phyloP scores from a whole-genome alignment of 1,284 basidiomycete genomes.

The Golubevia sp. region DNA sequence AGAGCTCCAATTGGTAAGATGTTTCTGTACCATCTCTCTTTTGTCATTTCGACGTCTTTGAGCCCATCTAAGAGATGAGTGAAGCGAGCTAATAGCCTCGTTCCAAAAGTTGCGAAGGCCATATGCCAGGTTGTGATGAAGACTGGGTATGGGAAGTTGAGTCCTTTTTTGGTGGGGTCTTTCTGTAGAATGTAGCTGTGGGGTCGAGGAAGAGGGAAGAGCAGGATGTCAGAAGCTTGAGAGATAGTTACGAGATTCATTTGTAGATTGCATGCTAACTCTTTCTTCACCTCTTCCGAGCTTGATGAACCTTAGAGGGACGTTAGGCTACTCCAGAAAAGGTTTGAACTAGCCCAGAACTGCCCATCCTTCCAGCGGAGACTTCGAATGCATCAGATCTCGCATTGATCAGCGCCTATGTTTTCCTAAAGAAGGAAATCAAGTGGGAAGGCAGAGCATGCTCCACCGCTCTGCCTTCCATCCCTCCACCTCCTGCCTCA shows the following conservation, averaged over 20 bases:
- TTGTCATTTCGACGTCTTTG: conserved; percentile 78
- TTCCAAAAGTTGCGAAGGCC: conserved; percentile 77
- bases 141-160: conserved; percentile 62
- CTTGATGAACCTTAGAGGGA: too few relatives aligned
- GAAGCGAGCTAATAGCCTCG: conserved; percentile 83
- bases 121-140: conserved; percentile 61
- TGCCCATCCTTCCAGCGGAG: conserved; percentile 21
- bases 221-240: conserved; percentile 79
- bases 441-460: too few relatives aligned
- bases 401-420: too few relatives aligned
- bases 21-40: conserved; percentile 67
- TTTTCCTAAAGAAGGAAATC: too few relatives aligned
- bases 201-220: conserved; percentile 67
- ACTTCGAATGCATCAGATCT: conserved; percentile 63
- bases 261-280: too few relatives aligned
- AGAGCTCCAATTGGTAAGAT: conserved; percentile 92
- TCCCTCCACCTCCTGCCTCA: too few relatives aligned
- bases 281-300: too few relatives aligned
- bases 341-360: not conserved
- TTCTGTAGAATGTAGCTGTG: conserved; percentile 71
- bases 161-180: conserved; percentile 10
- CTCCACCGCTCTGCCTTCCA: too few relatives aligned
- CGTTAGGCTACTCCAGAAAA: too few relatives aligned
- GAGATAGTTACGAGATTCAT: too few relatives aligned
- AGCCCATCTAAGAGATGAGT: conserved; percentile 86